Evolutionary conservation across 225 moss, liverwort and hornwort species (phyloP).

Genomic region (Rhytidiadelphus loreus): DNA sequence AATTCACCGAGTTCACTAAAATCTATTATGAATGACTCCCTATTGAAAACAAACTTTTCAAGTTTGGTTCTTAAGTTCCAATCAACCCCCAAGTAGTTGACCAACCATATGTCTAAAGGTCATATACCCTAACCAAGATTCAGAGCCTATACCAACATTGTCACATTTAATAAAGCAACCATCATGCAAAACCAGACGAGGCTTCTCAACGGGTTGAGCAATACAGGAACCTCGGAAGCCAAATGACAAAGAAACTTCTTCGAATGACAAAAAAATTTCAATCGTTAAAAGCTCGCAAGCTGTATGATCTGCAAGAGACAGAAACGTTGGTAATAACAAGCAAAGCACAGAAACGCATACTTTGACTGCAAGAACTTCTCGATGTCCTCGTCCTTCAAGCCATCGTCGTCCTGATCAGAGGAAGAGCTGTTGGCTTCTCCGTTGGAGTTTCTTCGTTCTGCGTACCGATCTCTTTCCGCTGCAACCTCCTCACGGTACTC

Average conservation of each 20-base stretch:
- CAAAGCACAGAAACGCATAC: constrained; percentile 9
- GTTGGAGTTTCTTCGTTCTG: constrained; percentile 1
- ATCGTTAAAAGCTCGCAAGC: not conserved
- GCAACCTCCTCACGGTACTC: constrained; percentile 1
- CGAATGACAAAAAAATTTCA: not conserved
- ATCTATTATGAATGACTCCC: not conserved
- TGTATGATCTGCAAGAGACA: not conserved
- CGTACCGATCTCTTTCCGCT: constrained; percentile 7
- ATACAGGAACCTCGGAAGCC: not conserved
- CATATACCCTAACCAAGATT: not conserved
- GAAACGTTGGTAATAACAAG: not conserved
- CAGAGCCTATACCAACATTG: not conserved
- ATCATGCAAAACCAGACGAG: not conserved
- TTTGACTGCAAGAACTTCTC: constrained; percentile 83
- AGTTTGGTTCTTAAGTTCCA: not conserved
- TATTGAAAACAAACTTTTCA: not conserved
- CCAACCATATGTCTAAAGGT: not conserved
- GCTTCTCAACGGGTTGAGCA: not conserved
- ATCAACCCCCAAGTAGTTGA: not conserved
- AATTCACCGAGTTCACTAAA: not conserved
- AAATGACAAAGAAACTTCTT: not conserved
- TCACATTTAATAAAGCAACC: not conserved
- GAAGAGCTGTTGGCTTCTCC: constrained; percentile 7
- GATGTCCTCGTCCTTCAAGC: constrained; percentile 78
- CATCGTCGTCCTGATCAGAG: constrained; percentile 27